A percentile compares a stretch with the other conserved stretches of the same genome.
Conservation (phyloP, 768 basidiomycete genomes). For the Antrodiella citrinella region DNA sequence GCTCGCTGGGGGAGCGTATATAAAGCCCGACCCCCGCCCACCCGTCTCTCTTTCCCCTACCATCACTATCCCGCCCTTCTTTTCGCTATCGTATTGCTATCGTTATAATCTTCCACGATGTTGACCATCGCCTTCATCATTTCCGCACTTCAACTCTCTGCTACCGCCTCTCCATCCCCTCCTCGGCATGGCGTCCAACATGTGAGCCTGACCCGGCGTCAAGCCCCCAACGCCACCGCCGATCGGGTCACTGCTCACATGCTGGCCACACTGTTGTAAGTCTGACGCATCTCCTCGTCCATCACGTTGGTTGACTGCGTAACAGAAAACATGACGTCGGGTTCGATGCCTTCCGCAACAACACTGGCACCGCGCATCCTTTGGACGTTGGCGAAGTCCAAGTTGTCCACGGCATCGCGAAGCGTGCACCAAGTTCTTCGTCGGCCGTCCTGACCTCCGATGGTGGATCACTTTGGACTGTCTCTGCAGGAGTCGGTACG, state of each 20-base stretch:
- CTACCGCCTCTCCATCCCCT: conserved; percentile 1
- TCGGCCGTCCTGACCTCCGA: conserved; percentile 13
- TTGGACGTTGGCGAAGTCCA: background rate
- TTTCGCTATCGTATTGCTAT: background rate
- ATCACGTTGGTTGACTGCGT: too few relatives aligned
- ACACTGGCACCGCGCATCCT: conserved; percentile 7
- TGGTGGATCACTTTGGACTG: conserved; percentile 26
- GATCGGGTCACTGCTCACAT: background rate
- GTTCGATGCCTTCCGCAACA: conserved; percentile 3
- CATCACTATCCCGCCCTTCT: background rate
- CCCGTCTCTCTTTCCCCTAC: background rate
- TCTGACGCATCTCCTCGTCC: too few relatives aligned
- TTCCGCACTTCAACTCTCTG: background rate
- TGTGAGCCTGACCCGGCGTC: conserved; percentile 4
- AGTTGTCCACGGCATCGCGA: background rate
- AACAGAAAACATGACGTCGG: conserved; percentile 7
- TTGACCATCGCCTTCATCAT: conserved; percentile 11
- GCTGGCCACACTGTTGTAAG: background rate
- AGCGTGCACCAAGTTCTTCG: conserved; percentile 1
- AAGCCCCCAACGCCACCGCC: background rate
- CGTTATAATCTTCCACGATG: conserved; percentile 4
- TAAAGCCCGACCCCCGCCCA: too few relatives aligned
- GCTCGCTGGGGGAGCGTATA: too few relatives aligned
- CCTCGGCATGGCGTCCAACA: background rate
- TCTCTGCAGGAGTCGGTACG: conserved; percentile 27